Base-by-base conservation (phyloP, 192 early-diverging fungal genomes). In the Entophlyctis luteolus region DNA sequence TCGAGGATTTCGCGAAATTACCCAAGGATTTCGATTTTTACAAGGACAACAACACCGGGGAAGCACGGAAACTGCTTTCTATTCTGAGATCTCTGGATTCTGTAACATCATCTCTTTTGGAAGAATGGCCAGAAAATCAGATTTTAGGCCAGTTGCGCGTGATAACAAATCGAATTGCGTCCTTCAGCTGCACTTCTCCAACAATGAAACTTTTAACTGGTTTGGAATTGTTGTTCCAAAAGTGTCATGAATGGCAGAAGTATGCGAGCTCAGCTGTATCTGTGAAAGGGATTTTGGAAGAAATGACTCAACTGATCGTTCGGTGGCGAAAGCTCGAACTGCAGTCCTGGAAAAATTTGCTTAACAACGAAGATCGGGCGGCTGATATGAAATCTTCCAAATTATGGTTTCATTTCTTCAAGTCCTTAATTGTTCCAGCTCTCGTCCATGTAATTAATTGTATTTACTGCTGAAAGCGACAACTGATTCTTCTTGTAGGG, bases 281-380 rank as follows among this genome's bases (percentile, higher is more conserved):
- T 5, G 62, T 98, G 32, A 83, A 87, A 37, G 68, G 73, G 31
- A 80, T 87, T 39, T 84, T 88, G 54, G 84, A 88, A 5, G 84
- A 88, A 12, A 77, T 93, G 0, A 86, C 86, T 2, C 33, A 56
- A 2, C 67, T 93, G 50, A 93, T 99, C 46, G 83, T 97, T 0
- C 76, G 81, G 22, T 99, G 97, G 97, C 80, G 97, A 55, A 91
- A 94, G 77, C 70, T 89, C 2, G 97, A 99, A 75, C 78, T 99
- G 22, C 86, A 86, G 48, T 81, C 87, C 56, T 99, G 97, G 97
- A 87, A 88, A 35, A 86, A 93, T 35, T 65, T 99, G 34, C 77
- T 99, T 65, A 79, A 81, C 31, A 80, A 88, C 34, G 90, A 99
- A 79, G 91, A 95, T 47, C 81, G 84, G 46, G 81, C 81, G 55